phyloP scores from a whole-genome alignment of 208 protist genomes.

The Zelonia costaricensis region DNA sequence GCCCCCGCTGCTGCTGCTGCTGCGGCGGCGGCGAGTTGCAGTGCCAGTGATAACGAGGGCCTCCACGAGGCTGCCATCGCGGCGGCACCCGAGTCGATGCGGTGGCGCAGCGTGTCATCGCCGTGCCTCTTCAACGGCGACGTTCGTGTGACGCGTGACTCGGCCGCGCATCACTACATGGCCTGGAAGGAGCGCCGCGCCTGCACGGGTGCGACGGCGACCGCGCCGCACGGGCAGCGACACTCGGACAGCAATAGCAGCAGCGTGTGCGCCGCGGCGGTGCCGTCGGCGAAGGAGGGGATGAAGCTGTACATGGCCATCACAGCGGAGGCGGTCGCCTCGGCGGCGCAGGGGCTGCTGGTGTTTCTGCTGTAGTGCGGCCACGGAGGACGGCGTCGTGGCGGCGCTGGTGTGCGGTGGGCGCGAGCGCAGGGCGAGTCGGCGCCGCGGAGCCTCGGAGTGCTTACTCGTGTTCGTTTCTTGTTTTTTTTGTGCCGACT shows the following conservation, averaged over 20 bases:
- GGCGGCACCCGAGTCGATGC: too few species aligned
- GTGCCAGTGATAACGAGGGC: too few species aligned
- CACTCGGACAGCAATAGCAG: neutral
- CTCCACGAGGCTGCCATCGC: neutral
- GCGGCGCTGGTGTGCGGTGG: too few species aligned
- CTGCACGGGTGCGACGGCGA: neutral
- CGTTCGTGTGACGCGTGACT: neutral
- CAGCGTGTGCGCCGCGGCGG: neutral
- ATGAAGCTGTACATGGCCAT: slow-evolving; percentile 1
- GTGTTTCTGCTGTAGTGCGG: slow-evolving; percentile 30
- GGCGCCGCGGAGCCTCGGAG: too few species aligned
- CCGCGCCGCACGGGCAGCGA: neutral
- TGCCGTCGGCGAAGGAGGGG: neutral
- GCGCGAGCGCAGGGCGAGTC: too few species aligned
- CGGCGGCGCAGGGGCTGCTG: slow-evolving; percentile 19
- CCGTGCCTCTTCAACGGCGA: slow-evolving; percentile 8
- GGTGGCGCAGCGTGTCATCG: slow-evolving; percentile 13
- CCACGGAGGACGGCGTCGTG: too few species aligned
- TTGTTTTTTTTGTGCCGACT: too few species aligned
- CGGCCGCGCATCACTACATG: neutral
- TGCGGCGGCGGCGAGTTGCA: neutral
- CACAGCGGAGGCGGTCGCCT: slow-evolving; percentile 26
- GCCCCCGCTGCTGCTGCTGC: neutral
- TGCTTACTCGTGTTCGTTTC: too few species aligned
- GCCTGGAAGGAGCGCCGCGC: neutral